Conservation (phyloP, 176 grass and related monocot species). For the Oryza punctata region DNA sequence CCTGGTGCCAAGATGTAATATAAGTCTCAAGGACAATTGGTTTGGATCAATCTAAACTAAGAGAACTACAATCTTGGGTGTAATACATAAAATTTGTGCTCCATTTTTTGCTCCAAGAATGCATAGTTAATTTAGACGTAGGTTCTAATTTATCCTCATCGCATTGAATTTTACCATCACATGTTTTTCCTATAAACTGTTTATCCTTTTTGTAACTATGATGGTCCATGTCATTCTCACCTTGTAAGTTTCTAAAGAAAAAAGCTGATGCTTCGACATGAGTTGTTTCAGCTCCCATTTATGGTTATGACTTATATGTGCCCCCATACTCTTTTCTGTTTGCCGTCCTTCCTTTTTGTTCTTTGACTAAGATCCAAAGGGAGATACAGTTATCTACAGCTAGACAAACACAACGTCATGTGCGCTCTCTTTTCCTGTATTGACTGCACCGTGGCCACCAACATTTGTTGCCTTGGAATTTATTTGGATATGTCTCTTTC, state of each 20-base stretch:
- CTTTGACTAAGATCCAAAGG: not conserved
- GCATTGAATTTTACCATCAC: not conserved
- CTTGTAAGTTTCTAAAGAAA: constrained; percentile 22
- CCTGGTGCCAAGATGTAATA: not conserved
- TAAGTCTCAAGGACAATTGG: not conserved
- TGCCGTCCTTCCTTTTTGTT: not conserved
- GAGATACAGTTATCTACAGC: not conserved
- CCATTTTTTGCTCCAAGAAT: not conserved
- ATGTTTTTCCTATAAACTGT: constrained; percentile 2
- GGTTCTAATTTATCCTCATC: not conserved
- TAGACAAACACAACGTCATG: not conserved
- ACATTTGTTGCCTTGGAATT: not conserved
- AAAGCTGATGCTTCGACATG: not conserved
- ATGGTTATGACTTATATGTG: not conserved
- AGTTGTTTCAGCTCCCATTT: not conserved
- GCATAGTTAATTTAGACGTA: not conserved
- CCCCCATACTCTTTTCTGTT: not conserved
- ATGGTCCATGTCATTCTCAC: not conserved
- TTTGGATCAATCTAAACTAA: not conserved
- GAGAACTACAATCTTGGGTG: not conserved
- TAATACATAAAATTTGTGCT: not conserved
- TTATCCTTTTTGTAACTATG: not conserved
- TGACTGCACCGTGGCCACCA: not conserved
- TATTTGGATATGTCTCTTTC: constrained; percentile 1
- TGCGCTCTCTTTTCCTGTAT: not conserved